phyloP scores from a whole-genome alignment of 78 protist genomes.

The Dictyostelium firmibasis region DNA sequence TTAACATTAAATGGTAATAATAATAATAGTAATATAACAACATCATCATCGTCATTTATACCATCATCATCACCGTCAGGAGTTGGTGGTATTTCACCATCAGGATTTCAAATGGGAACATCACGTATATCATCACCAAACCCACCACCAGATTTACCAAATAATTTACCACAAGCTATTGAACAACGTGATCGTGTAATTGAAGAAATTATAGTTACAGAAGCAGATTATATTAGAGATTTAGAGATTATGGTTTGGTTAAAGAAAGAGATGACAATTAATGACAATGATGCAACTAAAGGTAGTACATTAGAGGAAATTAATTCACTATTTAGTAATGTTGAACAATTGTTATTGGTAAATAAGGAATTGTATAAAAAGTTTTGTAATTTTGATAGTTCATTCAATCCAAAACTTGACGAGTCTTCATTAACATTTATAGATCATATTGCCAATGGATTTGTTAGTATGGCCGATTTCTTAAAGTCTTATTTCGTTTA shows the following conservation, averaged over 20 bases:
- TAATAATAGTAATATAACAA: background rate
- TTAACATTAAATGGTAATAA: background rate
- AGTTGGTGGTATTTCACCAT: background rate
- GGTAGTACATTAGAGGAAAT: slow-evolving; percentile 32
- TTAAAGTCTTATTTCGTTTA: slow-evolving; percentile 60
- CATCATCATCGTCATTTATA: background rate
- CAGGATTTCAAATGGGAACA: background rate
- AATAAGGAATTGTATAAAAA: slow-evolving; percentile 28
- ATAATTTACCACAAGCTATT: slow-evolving; percentile 4
- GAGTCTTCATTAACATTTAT: background rate
- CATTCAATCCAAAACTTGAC: background rate
- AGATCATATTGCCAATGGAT: slow-evolving; percentile 41
- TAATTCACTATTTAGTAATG: slow-evolving; percentile 61
- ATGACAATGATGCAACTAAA: slow-evolving; percentile 10
- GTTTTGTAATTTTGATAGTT: background rate
- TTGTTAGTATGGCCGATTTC: slow-evolving; percentile 10
- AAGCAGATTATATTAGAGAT: slow-evolving; percentile 65
- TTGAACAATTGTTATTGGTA: slow-evolving; percentile 45
- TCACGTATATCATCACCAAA: slow-evolving; percentile 42
- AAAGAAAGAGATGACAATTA: slow-evolving; percentile 16
- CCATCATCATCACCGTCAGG: background rate
- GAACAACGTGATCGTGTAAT: slow-evolving; percentile 49
- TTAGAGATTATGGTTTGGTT: slow-evolving; percentile 75
- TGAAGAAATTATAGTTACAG: slow-evolving; percentile 55
- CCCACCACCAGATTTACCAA: slow-evolving; percentile 36